Percentiles rank a stretch among this genome's conserved stretches.
phyloP scores from a whole-genome alignment of 768 basidiomycete genomes.

The Galerina sulciceps region DNA sequence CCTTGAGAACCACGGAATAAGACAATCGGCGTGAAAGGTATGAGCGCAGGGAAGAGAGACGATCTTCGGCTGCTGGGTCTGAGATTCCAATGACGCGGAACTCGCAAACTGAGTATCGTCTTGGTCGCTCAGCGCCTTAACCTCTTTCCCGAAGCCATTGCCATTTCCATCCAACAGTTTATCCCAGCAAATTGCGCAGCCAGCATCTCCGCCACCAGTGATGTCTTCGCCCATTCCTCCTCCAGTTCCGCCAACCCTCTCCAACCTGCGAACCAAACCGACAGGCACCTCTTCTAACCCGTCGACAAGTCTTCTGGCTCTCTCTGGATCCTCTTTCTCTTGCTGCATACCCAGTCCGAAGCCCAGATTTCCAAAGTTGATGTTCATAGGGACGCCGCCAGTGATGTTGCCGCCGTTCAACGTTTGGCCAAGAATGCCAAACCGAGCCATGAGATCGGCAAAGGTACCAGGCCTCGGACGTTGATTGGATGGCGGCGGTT shows the following conservation, averaged over 20 bases:
- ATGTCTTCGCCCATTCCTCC: slow-evolving; percentile 33
- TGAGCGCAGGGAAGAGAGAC: slow-evolving; percentile 81
- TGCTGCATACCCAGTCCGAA: slow-evolving; percentile 23
- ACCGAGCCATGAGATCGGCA: neutral
- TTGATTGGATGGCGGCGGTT: neutral
- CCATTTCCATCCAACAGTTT: slow-evolving; percentile 55
- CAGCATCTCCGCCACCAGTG: slow-evolving; percentile 38
- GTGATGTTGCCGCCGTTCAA: neutral
- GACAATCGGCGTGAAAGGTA: slow-evolving; percentile 79
- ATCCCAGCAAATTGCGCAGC: slow-evolving; percentile 84
- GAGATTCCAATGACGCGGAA: neutral
- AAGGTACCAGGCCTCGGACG: neutral
- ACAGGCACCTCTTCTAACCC: slow-evolving; percentile 70
- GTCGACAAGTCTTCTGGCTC: slow-evolving; percentile 64
- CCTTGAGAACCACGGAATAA: slow-evolving; percentile 83
- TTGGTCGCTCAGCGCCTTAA: slow-evolving; percentile 10
- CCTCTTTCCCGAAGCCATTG: slow-evolving; percentile 24
- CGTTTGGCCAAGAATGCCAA: neutral
- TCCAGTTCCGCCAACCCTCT: slow-evolving; percentile 48
- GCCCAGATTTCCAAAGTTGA: slow-evolving; percentile 16
- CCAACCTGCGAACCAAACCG: slow-evolving; percentile 68
- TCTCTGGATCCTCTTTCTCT: slow-evolving; percentile 64
- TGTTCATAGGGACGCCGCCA: slow-evolving; percentile 18
- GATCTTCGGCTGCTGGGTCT: slow-evolving; percentile 44
- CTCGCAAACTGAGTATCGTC: neutral